Evolutionary conservation across 257 asterid genomes (phyloP), one percentile per base, ranked within the genome.

Genomic region (Fraxinus excelsior): DNA sequence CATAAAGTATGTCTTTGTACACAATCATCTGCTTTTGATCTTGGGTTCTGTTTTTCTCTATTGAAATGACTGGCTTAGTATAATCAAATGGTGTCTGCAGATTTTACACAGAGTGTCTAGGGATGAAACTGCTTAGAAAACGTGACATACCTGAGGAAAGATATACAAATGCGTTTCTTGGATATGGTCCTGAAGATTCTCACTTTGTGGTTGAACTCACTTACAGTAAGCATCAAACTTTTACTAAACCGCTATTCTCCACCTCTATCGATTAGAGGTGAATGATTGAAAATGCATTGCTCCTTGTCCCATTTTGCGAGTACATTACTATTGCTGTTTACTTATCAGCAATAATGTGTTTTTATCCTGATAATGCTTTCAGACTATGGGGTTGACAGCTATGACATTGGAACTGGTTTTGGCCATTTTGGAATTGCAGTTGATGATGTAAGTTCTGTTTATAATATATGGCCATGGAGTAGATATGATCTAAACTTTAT

Each of bases 351-450:
- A 75, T 73, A 21, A 62, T 79, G 53, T 71, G 60, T 46, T 82
- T 60, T 53, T 72, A 38, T 58, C 25, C 25, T 77, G 12, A 82
- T 84, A 78, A 60, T 76, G 67, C 56, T 82, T 78, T 81, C 89
- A 96, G 99, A 96, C 78, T 93, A 93, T 87, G 99, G 99, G 72
- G 88, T 93, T 78, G 99, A 96, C 79, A 87, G 86, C 58, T 96
- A 96, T 84, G 97, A 96, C 74, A 90, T 96, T 49, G 99, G 98
- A 75, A 69, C 89, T 73, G 98, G 90, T 51, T 96, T 96, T 85
- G 97, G 98, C 74, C 99, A 96, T 83, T 96, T 96, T 73, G 99
- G 98, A 74, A 87, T 96, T 60, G 97, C 99, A 53, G 97, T 93
- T 38, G 98, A 96, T 65, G 99, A 96, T 88, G 99, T 96, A 87